These are phyloP conservation scores for Tylopilus sp. DNA, from an alignment of 768 basidiomycete species.

Conservation along the genomic window DNA sequence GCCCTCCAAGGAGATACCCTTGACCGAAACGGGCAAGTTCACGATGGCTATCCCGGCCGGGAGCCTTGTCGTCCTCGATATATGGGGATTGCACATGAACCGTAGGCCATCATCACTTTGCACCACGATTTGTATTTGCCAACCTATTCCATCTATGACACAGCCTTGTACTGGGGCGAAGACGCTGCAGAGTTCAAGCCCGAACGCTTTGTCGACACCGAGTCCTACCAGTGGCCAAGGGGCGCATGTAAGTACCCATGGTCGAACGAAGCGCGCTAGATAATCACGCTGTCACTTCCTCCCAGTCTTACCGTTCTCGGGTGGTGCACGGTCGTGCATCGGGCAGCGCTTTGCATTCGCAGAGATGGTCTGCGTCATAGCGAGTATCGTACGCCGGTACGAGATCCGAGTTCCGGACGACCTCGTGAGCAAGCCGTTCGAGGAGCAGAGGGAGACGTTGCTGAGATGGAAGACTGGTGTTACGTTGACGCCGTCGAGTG, in stretches of 20 bases:
- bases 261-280: neutral
- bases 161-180: slow-evolving; percentile 49
- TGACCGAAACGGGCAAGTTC: slow-evolving; percentile 28
- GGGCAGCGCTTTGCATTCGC: slow-evolving; percentile 47
- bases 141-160: neutral
- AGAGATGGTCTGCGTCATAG: slow-evolving; percentile 42
- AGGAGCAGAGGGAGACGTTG: too few relatives aligned
- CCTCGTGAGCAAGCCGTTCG: slow-evolving; percentile 25
- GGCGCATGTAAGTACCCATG: slow-evolving; percentile 1
- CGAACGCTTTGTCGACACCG: slow-evolving; percentile 48
- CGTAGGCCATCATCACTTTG: slow-evolving; percentile 30
- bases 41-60: slow-evolving; percentile 38
- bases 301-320: slow-evolving; percentile 43
- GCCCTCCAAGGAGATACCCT: slow-evolving; percentile 1
- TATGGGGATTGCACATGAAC: slow-evolving; percentile 42
- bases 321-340: slow-evolving; percentile 44
- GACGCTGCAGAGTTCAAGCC: slow-evolving; percentile 45
- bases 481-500: slow-evolving; percentile 34
- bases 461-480: slow-evolving; percentile 37
- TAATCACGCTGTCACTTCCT: neutral
- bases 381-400: slow-evolving; percentile 41
- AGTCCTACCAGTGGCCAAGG: slow-evolving; percentile 53
- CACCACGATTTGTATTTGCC: neutral
- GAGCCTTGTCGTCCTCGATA: slow-evolving; percentile 38
- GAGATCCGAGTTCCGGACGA: slow-evolving; percentile 38